Conservation (phyloP, 2,329 filamentous ascomycete genomes). For the Pyricularia sp. region DNA sequence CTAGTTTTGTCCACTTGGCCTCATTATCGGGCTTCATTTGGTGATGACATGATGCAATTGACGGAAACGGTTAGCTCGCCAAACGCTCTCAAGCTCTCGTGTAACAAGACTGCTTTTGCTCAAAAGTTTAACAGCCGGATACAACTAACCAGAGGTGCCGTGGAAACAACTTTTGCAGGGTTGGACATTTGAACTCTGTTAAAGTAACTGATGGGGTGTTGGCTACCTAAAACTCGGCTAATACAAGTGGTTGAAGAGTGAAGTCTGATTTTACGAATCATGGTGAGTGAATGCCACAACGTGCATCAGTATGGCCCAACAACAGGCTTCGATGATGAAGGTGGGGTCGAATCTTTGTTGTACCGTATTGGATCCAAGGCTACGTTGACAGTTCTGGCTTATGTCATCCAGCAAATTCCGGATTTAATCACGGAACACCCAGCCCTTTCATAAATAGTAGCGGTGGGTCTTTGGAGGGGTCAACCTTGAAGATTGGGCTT, state of each 20-base stretch:
- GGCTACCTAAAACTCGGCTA: neutral
- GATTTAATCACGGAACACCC: no score
- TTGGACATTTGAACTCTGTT: neutral
- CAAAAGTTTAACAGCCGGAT: neutral
- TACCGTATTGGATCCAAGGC: neutral
- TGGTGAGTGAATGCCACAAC: neutral
- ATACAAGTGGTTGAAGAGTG: neutral
- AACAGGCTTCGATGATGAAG: neutral
- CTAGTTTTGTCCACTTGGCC: constrained; percentile 46
- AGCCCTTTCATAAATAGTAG: no score
- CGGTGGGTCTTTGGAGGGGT: neutral
- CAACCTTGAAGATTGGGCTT: neutral
- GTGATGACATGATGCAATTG: neutral
- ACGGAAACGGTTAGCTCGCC: neutral
- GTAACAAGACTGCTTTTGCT: neutral
- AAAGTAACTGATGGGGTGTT: neutral
- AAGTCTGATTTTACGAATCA: neutral
- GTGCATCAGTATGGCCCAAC: neutral
- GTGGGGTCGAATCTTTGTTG: neutral
- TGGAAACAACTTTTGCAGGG: neutral
- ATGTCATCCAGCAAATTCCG: neutral
- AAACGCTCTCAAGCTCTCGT: no score
- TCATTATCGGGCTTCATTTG: constrained; percentile 28
- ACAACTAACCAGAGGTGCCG: neutral
- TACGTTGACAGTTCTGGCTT: neutral